Conservation (phyloP, 2,329 filamentous ascomycete genomes). For the Cercospora canescens region DNA sequence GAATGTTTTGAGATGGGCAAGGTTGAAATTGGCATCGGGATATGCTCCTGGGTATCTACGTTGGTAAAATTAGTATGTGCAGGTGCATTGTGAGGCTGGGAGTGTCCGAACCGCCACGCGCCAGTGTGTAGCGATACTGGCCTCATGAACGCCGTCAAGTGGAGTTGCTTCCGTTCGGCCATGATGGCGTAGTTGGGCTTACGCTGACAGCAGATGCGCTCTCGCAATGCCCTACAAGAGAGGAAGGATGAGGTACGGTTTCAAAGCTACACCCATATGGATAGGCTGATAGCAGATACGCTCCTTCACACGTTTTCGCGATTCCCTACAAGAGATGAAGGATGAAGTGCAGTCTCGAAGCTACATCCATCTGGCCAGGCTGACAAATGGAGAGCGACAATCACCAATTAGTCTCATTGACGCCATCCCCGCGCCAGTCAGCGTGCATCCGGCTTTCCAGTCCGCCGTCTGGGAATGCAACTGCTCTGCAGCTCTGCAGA, state of each 20-base stretch:
- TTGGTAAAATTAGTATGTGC: not conserved
- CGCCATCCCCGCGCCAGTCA: slow-evolving; percentile 6
- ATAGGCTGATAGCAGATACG: not conserved
- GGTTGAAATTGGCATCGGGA: slow-evolving; percentile 60
- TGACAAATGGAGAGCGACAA: slow-evolving; percentile 11
- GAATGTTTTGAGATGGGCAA: slow-evolving; percentile 54
- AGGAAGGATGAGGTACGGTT: no score
- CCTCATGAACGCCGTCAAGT: slow-evolving; percentile 48
- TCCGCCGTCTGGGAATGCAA: not conserved
- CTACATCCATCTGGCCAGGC: not conserved
- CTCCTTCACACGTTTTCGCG: no score
- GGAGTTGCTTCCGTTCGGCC: slow-evolving; percentile 40
- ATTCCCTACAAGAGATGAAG: not conserved
- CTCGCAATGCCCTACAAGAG: not conserved
- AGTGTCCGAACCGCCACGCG: slow-evolving; percentile 19
- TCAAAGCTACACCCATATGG: no score
- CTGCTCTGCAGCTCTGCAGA: no score
- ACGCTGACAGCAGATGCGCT: not conserved
- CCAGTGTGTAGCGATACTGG: slow-evolving; percentile 58
- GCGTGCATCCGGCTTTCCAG: not conserved
- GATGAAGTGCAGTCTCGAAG: not conserved
- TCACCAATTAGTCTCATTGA: not conserved
- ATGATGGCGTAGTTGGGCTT: not conserved
- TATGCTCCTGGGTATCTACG: slow-evolving; percentile 53
- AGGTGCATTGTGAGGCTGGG: not conserved